Evolutionary conservation across 495 filamentous ascomycete genomes (phyloP).

Genomic region (Staphylotrichum longicolle): DNA sequence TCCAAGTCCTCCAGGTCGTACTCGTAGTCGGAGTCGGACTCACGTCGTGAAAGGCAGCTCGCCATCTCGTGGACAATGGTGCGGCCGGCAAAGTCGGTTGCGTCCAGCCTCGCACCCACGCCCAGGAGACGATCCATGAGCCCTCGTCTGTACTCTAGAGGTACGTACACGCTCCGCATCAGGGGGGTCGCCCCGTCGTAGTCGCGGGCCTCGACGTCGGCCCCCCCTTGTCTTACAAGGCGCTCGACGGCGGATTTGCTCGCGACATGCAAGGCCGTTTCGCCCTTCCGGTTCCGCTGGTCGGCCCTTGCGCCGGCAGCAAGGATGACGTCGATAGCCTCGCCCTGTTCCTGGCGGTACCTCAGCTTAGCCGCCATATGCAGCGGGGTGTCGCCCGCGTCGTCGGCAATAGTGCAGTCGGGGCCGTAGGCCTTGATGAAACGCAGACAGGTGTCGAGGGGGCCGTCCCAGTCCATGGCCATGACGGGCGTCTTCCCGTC

Average conservation of each 20-base stretch:
- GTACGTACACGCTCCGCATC: constrained; percentile 7
- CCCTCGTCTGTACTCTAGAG: too few species aligned
- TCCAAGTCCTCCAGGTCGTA: background rate
- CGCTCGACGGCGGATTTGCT: background rate
- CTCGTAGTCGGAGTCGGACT: background rate
- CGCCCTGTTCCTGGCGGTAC: background rate
- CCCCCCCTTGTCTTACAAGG: constrained; percentile 17
- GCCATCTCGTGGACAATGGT: constrained; percentile 15
- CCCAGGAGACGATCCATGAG: background rate
- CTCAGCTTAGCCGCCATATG: constrained; percentile 7
- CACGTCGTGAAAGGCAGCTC: background rate
- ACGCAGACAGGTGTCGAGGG: background rate
- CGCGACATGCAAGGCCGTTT: constrained; percentile 17
- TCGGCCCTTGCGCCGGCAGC: constrained; percentile 11
- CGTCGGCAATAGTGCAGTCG: constrained; percentile 26
- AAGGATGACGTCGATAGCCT: constrained; percentile 9
- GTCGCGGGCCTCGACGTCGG: constrained; percentile 28
- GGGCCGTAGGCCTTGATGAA: constrained; percentile 17
- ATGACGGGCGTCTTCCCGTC: constrained; percentile 25
- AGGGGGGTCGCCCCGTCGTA: constrained; percentile 22
- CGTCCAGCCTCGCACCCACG: constrained; percentile 15
- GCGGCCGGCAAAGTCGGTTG: constrained; percentile 16
- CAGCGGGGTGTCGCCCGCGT: constrained; percentile 20
- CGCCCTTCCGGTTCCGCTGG: constrained; percentile 12
- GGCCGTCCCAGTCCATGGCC: background rate